Evolutionary conservation across 257 asterid genomes (phyloP).

Genomic region (Nicotiana noctiflora): DNA sequence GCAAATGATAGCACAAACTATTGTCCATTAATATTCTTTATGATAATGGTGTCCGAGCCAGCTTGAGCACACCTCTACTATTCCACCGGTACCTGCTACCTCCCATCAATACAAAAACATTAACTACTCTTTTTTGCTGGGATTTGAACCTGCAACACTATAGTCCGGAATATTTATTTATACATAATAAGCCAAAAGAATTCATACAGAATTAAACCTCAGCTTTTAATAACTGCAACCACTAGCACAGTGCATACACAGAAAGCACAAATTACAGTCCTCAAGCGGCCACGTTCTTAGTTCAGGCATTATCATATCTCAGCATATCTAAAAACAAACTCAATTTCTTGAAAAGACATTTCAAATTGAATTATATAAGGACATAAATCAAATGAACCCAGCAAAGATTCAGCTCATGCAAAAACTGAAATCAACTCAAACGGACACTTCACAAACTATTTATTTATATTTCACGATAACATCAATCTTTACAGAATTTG

Average conservation of each 20-base stretch:
- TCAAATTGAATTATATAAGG: neutral
- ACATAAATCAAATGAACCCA: neutral
- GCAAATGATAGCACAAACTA: neutral
- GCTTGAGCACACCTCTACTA: too few relatives aligned
- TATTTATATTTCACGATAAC: too few relatives aligned
- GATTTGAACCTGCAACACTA: too few relatives aligned
- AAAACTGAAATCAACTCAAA: neutral
- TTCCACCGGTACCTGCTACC: too few relatives aligned
- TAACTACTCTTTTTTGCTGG: too few relatives aligned
- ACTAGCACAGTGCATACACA: neutral
- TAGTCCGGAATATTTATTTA: neutral
- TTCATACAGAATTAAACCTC: neutral
- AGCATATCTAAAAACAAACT: neutral
- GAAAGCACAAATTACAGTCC: neutral
- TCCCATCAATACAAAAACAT: too few relatives aligned
- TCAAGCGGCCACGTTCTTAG: neutral
- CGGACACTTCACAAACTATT: neutral
- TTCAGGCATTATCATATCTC: neutral
- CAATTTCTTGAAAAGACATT: neutral
- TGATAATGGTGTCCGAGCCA: too few relatives aligned
- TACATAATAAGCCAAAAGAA: neutral
- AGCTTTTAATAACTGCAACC: neutral
- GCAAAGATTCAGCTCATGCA: neutral
- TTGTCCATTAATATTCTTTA: neutral
- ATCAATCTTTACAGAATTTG: too few relatives aligned